Conservation (phyloP, 2,329 filamentous ascomycete genomes). For the Fusarium miscanthi region DNA sequence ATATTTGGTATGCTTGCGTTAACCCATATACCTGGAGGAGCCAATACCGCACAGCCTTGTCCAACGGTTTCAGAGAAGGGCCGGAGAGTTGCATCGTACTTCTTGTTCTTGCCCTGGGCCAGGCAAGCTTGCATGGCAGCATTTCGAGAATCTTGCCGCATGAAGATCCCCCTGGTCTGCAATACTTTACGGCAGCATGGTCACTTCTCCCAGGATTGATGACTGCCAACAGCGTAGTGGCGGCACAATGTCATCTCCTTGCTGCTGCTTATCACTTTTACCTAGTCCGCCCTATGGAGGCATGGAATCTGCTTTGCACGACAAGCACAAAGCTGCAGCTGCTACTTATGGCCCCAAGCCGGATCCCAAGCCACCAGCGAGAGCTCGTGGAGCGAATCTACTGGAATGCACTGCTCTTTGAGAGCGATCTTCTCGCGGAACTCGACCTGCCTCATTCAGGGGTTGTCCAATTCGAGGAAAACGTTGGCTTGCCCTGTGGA, state of each 20-base stretch:
- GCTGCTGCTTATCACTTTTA: slow-evolving; percentile 87
- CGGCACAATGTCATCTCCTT: slow-evolving; percentile 83
- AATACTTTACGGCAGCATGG: slow-evolving; percentile 86
- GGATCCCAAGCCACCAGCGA: slow-evolving; percentile 75
- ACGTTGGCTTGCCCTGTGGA: slow-evolving; percentile 79
- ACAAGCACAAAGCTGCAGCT: slow-evolving; percentile 86
- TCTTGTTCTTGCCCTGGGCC: slow-evolving; percentile 80
- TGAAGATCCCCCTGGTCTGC: slow-evolving; percentile 78
- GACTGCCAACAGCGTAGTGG: slow-evolving; percentile 81
- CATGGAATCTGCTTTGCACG: slow-evolving; percentile 83
- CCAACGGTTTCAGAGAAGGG: slow-evolving; percentile 80
- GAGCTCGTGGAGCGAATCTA: slow-evolving; percentile 83
- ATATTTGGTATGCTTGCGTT: slow-evolving; percentile 87
- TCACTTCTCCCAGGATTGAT: slow-evolving; percentile 80
- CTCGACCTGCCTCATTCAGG: slow-evolving; percentile 85
- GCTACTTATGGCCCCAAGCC: slow-evolving; percentile 77
- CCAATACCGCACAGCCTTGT: slow-evolving; percentile 79
- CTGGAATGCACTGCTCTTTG: slow-evolving; percentile 85
- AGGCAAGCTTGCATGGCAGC: slow-evolving; percentile 79
- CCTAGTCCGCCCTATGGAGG: slow-evolving; percentile 82
- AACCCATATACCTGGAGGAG: slow-evolving; percentile 84
- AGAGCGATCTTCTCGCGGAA: slow-evolving; percentile 83
- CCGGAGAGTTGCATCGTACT: slow-evolving; percentile 86
- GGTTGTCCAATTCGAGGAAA: slow-evolving; percentile 84
- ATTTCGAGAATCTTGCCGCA: slow-evolving; percentile 77